Evolutionary conservation across 2,329 filamentous ascomycete genomes (phyloP).

Genomic region (Sporothrix phasma): DNA sequence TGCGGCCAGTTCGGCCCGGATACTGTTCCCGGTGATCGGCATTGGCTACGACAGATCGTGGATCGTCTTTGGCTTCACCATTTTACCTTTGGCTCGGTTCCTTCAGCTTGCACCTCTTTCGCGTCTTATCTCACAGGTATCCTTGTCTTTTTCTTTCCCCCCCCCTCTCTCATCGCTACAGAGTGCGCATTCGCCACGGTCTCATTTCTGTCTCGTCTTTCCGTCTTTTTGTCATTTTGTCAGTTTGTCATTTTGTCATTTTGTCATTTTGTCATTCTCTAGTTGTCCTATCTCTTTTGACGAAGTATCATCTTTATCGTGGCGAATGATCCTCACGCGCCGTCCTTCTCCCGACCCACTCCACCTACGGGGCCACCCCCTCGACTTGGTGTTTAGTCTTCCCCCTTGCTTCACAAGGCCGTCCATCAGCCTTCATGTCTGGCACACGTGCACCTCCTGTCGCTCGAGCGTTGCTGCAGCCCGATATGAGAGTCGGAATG

Average conservation of each 20-base stretch:
- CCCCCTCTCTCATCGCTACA: too few species aligned
- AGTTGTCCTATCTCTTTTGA: too few species aligned
- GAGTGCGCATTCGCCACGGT: too few species aligned
- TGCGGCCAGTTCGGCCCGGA: background rate
- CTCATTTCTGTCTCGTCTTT: too few species aligned
- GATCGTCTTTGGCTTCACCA: background rate
- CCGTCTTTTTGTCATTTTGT: too few species aligned
- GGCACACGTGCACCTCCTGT: background rate
- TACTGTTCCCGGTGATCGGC: background rate
- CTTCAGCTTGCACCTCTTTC: background rate
- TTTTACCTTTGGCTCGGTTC: background rate
- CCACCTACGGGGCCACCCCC: background rate
- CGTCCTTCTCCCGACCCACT: background rate
- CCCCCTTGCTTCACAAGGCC: conserved; percentile 2
- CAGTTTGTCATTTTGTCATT: too few species aligned
- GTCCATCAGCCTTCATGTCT: background rate
- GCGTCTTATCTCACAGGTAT: too few species aligned
- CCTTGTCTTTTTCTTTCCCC: too few species aligned
- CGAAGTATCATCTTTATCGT: too few species aligned
- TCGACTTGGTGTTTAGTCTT: background rate
- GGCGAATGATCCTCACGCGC: conserved; percentile 1
- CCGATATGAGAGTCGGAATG: too few species aligned
- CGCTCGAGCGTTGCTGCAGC: background rate
- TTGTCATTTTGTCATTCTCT: too few species aligned
- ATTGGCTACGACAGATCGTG: background rate